These are phyloP conservation scores for Tricholoma matsutake DNA, from an alignment of 768 basidiomycete species.

Conservation along the genomic window DNA sequence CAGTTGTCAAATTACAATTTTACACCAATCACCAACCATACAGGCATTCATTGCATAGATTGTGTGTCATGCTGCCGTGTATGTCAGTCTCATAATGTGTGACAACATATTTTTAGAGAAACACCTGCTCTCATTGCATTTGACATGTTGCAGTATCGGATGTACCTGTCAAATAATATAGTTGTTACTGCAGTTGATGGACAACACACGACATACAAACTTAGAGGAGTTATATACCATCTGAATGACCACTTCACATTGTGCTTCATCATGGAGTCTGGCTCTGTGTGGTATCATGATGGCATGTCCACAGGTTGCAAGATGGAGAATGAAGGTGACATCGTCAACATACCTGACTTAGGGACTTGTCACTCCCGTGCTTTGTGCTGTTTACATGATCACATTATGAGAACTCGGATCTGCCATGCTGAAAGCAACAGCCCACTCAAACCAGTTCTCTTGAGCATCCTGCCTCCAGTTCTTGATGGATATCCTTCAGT, in stretches of 20 bases:
- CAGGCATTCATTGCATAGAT: not conserved
- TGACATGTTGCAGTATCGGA: no score
- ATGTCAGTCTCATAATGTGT: not conserved
- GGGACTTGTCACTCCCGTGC: no score
- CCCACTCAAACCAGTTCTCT: no score
- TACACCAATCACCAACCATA: not conserved
- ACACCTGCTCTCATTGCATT: slow-evolving; percentile 5
- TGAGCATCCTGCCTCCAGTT: no score
- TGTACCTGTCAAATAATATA: no score
- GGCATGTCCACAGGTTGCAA: slow-evolving; percentile 12
- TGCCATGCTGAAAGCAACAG: no score
- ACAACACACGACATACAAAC: no score
- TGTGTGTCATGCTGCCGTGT: not conserved
- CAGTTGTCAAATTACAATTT: not conserved
- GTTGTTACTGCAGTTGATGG: no score
- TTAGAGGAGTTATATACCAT: slow-evolving; percentile 21
- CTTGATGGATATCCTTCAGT: no score
- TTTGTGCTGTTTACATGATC: no score
- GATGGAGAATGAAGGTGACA: not conserved
- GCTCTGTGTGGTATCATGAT: slow-evolving; percentile 23
- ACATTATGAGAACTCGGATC: no score
- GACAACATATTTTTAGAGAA: not conserved
- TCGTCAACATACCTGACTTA: no score
- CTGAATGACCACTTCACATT: slow-evolving; percentile 18
- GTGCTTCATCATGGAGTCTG: slow-evolving; percentile 9